Percentiles rank a stretch among this genome's conserved stretches.
Evolutionary conservation across 768 basidiomycete genomes (phyloP).

Genomic region (Saitozyma sp.): DNA sequence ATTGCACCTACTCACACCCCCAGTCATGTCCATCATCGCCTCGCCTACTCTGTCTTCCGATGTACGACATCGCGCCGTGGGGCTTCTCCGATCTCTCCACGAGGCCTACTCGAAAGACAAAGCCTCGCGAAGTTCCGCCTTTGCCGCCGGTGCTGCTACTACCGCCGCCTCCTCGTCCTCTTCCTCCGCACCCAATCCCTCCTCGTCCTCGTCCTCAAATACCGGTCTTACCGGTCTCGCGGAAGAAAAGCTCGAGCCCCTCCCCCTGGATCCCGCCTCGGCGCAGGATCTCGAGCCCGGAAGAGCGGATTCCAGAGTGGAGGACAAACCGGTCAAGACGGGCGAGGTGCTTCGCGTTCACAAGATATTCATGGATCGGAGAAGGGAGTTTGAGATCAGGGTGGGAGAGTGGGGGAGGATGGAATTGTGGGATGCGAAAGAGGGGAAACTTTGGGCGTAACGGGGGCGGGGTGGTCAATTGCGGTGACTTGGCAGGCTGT

Average conservation of each 20-base stretch:
- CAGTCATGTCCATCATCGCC: constrained; percentile 42
- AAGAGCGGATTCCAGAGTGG: constrained; percentile 26
- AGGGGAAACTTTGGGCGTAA: constrained; percentile 16
- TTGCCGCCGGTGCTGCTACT: neutral
- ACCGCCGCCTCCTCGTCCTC: neutral
- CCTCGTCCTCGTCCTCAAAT: too few relatives aligned
- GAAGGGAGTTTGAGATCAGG: constrained; percentile 37
- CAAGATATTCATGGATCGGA: constrained; percentile 43
- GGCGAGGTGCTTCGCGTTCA: constrained; percentile 37
- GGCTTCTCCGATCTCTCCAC: constrained; percentile 29
- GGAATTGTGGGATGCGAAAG: constrained; percentile 40
- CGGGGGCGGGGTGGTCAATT: too few relatives aligned
- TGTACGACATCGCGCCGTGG: constrained; percentile 35
- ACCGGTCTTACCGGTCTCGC: too few relatives aligned
- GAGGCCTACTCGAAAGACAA: constrained; percentile 39
- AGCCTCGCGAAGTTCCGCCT: neutral
- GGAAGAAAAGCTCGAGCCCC: neutral
- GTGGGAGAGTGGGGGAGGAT: constrained; percentile 30
- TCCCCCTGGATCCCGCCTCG: neutral
- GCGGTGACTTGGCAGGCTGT: too few relatives aligned
- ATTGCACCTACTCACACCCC: neutral
- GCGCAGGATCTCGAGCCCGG: constrained; percentile 15
- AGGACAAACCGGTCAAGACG: constrained; percentile 28
- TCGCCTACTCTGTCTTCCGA: constrained; percentile 45
- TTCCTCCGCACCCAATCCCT: neutral